Base-by-base conservation (phyloP, 1,284 basidiomycete genomes). In the Schizophyllum amplum region DNA sequence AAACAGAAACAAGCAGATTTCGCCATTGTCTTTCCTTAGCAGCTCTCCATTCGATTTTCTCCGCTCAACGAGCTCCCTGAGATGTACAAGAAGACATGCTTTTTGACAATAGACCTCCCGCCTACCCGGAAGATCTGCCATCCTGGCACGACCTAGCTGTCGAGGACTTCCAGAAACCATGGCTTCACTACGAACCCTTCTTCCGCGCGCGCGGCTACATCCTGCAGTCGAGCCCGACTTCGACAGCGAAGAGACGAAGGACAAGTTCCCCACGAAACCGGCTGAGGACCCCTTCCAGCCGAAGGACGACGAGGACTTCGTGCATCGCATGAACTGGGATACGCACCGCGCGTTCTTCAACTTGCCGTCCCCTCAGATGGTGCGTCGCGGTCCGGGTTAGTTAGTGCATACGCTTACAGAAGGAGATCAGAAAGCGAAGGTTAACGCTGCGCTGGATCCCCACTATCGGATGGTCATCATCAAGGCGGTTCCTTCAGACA, bases 361-460 rank as follows among this genome's bases (percentile, higher is more conserved):
- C 7, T 42, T 24, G 13, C 58, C 56, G 0, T 58, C 59, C 15
- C 51, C 58, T 46, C 55, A 62, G 24, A 62, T 59, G 23, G 60
- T 59, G 33, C 57, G 61, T 2, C 60, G 59, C 7, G 59, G 59
- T 3, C 57, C 54, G 46, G 51, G 26, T 53, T 47, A 2, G 4
- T 50, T 23, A 13, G 48, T 47, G 24, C 33, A 46, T 22, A 21
- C 33, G 24, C 21, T 27, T 17, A 25, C 3, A 23, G 24, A 48
- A 17, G 15, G 13, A 24, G 4, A 15, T 55, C 49, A 62, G 61
- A 46, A 33, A 9, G 50, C 61, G 15, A 60, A 25, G 23, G 53
- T 62, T 53, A 62, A 62, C 55, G 60, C 60, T 57, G 61, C 59
- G 5, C 59, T 60, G 47, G 61, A 62, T 42, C 22, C 52, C 7